These are phyloP conservation scores for Ilex paraguariensis DNA, from an alignment of 305 asterid genomes.

Conservation along the genomic window DNA sequence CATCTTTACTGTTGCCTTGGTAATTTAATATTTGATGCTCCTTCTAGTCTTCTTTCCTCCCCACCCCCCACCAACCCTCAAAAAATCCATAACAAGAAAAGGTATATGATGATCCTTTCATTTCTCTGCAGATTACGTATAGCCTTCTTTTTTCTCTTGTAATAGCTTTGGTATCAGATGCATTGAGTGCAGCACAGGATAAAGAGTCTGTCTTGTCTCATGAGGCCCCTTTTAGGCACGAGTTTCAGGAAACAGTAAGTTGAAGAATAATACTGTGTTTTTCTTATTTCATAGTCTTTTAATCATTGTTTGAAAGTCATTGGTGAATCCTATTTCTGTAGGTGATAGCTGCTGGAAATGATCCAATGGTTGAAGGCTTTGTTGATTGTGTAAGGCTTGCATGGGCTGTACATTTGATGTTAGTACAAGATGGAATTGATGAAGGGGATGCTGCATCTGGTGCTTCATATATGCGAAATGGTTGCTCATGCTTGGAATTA, in stretches of 20 bases:
- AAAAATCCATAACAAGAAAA: too few species aligned
- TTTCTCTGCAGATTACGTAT: constrained; percentile 61
- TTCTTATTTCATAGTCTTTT: too few species aligned
- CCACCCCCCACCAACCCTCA: too few species aligned
- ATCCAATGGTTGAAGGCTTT: constrained; percentile 79
- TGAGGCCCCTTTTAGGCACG: constrained; percentile 72
- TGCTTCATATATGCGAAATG: constrained; percentile 41
- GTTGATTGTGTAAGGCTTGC: constrained; percentile 88
- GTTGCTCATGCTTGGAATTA: constrained; percentile 65
- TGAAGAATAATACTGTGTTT: not conserved
- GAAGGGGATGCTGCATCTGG: constrained; percentile 43
- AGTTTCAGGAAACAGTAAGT: constrained; percentile 83
- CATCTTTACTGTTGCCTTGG: too few species aligned
- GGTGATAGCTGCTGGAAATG: constrained; percentile 79
- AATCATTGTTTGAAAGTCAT: too few species aligned
- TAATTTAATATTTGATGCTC: too few species aligned
- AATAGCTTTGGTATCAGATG: constrained; percentile 86
- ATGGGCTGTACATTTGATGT: constrained; percentile 87
- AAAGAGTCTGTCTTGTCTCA: constrained; percentile 62
- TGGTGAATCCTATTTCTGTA: constrained; percentile 15
- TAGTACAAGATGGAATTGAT: constrained; percentile 67
- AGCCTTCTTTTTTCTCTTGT: constrained; percentile 88
- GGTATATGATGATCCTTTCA: constrained; percentile 3
- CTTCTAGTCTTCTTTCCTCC: too few species aligned
- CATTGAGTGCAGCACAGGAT: constrained; percentile 64